Percentiles rank a stretch among this genome's conserved stretches.
Conservation (phyloP, 1,284 basidiomycete species). For the Megacollybia platyphylla region DNA sequence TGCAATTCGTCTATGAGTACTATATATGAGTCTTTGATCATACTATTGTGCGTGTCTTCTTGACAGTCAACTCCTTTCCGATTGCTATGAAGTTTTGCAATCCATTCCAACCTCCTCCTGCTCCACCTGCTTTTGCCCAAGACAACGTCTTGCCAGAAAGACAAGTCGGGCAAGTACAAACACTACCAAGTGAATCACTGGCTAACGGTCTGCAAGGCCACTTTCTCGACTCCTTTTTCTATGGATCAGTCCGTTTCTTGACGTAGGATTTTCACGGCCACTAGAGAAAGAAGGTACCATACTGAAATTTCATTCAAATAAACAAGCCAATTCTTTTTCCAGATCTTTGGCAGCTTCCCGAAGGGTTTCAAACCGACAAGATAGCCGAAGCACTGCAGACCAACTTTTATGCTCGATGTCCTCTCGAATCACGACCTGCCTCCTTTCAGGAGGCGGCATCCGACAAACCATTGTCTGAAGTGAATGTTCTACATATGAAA, state of each 20-base stretch:
- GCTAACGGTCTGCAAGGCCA: slow-evolving; percentile 14
- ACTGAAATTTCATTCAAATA: not conserved
- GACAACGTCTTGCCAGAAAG: slow-evolving; percentile 12
- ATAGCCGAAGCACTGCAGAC: slow-evolving; percentile 28
- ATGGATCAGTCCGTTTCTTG: slow-evolving; percentile 39
- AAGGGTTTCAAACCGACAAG: slow-evolving; percentile 19
- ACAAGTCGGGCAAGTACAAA: slow-evolving; percentile 12
- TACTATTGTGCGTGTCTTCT: no score
- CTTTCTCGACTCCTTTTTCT: slow-evolving; percentile 32
- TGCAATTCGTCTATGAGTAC: no score
- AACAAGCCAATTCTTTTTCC: not conserved
- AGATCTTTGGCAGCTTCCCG: slow-evolving; percentile 45
- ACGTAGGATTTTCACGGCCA: slow-evolving; percentile 43
- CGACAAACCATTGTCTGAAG: not conserved
- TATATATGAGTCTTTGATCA: no score
- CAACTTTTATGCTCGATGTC: slow-evolving; percentile 34
- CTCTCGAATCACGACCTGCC: slow-evolving; percentile 31
- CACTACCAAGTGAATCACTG: not conserved
- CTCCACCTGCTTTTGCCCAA: slow-evolving; percentile 9
- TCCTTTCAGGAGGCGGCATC: slow-evolving; percentile 9
- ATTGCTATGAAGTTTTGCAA: slow-evolving; percentile 4
- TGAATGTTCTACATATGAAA: not conserved
- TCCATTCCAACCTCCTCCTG: slow-evolving; percentile 9
- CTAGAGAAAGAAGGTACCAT: slow-evolving; percentile 39
- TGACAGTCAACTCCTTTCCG: no score